These are phyloP conservation scores for Trypanosoma platydactyli DNA, from an alignment of 208 protist genomes.

Conservation along the genomic window DNA sequence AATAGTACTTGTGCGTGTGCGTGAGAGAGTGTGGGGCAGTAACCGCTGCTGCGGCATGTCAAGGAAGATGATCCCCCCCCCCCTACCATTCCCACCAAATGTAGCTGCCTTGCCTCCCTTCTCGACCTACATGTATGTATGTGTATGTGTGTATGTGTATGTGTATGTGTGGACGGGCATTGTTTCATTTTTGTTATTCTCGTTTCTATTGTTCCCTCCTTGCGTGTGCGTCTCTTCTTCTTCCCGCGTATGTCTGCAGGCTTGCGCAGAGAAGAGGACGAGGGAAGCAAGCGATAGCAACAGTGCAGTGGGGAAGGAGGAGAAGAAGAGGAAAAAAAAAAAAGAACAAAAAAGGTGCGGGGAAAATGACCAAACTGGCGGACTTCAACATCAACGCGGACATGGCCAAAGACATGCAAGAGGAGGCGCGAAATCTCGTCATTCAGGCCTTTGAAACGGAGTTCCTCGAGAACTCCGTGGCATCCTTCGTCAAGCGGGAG, in stretches of 20 bases:
- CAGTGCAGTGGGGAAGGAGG: not conserved
- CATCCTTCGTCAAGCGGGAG: slow-evolving; percentile 84
- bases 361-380: slow-evolving; percentile 65
- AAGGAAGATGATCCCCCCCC: too few relatives aligned
- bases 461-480: slow-evolving; percentile 74
- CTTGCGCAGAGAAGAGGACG: not conserved
- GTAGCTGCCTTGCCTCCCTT: too few relatives aligned
- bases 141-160: not conserved
- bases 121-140: too few relatives aligned
- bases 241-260: not conserved
- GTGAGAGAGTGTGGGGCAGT: not conserved
- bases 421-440: slow-evolving; percentile 64
- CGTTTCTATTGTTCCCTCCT: not conserved
- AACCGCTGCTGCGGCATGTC: too few relatives aligned
- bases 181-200: too few relatives aligned
- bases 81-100: too few relatives aligned
- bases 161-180: not conserved
- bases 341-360: not conserved
- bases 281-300: not conserved
- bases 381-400: slow-evolving; percentile 89
- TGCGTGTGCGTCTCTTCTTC: not conserved
- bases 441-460: slow-evolving; percentile 84
- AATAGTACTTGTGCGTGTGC: not conserved
- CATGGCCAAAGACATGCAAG: slow-evolving; percentile 90
- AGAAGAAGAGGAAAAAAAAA: slow-evolving; percentile 5